Conservation (phyloP, 2,329 filamentous ascomycete species). For the Mycosphaerella sp. region DNA sequence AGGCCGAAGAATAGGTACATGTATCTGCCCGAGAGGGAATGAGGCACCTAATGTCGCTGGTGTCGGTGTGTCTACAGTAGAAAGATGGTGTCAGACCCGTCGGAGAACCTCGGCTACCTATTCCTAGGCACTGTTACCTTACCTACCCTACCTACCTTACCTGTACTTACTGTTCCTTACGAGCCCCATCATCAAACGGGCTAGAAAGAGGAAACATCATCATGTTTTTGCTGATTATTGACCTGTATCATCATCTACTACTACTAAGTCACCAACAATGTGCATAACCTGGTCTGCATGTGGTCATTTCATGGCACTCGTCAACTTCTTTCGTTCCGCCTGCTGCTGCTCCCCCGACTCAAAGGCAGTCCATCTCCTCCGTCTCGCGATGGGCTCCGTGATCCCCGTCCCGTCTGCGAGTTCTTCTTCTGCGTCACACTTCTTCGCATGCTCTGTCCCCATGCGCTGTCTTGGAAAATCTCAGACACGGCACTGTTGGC, state of each 20-base stretch:
- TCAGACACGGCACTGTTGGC: conserved; percentile 65
- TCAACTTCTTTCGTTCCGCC: background rate
- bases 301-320: background rate
- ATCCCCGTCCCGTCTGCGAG: background rate
- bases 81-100: too few species aligned
- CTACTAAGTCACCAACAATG: too few species aligned
- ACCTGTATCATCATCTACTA: background rate
- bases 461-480: conserved; percentile 80
- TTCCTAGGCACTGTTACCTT: too few species aligned
- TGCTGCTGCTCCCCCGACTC: background rate
- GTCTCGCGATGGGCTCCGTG: background rate
- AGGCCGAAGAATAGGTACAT: conserved; percentile 24
- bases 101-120: too few species aligned
- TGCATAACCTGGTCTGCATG: too few species aligned
- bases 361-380: background rate
- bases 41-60: background rate
- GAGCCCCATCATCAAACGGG: too few species aligned
- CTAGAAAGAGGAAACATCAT: too few species aligned
- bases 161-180: too few species aligned
- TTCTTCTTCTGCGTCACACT: conserved; percentile 65
- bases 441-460: conserved; percentile 85
- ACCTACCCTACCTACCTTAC: too few species aligned
- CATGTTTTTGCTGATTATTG: background rate
- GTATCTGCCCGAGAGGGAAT: conserved; percentile 9
- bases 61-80: background rate